phyloP scores from a whole-genome alignment of 805 yeast genomes.

The Candida dajiaensis region DNA sequence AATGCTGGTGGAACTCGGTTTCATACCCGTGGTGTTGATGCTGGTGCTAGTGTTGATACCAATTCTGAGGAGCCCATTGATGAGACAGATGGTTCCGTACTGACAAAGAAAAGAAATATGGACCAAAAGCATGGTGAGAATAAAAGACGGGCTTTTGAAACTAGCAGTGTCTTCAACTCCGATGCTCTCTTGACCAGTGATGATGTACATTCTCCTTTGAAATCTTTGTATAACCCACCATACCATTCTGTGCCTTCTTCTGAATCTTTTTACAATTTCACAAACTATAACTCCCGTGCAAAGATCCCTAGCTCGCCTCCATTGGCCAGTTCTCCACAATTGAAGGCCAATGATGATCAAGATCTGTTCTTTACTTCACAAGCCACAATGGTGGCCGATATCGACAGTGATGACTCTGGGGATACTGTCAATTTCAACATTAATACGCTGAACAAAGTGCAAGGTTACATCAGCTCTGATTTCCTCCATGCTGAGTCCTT shows the following conservation, averaged over 20 bases:
- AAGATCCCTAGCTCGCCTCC: constrained; percentile 23
- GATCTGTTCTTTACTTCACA: constrained; percentile 15
- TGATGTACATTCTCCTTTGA: constrained; percentile 2
- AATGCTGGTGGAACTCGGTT: constrained; percentile 39
- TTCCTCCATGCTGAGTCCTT: constrained; percentile 10
- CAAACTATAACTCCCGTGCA: not conserved
- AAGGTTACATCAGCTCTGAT: constrained; percentile 22
- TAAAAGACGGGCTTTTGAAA: constrained; percentile 12
- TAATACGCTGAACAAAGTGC: constrained; percentile 16
- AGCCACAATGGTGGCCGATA: constrained; percentile 15
- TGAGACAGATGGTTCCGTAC: not conserved
- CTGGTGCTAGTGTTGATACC: not conserved
- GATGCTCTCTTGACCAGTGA: constrained; percentile 20
- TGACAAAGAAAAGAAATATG: constrained; percentile 13
- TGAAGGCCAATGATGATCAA: constrained; percentile 2
- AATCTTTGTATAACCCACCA: constrained; percentile 3
- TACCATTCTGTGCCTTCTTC: constrained; percentile 11
- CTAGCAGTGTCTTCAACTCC: constrained; percentile 11
- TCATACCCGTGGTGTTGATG: constrained; percentile 31
- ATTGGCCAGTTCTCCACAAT: constrained; percentile 16
- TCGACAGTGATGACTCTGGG: constrained; percentile 13
- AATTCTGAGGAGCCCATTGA: constrained; percentile 3
- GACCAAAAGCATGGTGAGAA: constrained; percentile 12
- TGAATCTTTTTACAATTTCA: constrained; percentile 19
- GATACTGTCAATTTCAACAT: constrained; percentile 22